Percentiles rank a stretch among this genome's conserved stretches.
Conservation (phyloP, 2,329 filamentous ascomycete species). For the Fusarium miscanthi region DNA sequence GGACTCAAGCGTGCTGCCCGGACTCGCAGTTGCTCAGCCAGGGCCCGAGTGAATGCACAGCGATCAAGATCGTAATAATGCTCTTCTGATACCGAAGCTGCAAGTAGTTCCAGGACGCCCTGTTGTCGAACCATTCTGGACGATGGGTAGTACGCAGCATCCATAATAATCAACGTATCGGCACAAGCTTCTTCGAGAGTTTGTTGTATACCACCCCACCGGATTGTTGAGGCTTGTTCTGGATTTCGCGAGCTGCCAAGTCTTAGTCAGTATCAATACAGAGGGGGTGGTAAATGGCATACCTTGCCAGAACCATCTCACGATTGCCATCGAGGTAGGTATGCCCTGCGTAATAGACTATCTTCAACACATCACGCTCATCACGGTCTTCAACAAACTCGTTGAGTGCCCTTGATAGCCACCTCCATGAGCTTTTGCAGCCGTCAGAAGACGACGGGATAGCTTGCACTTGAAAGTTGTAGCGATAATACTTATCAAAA, state of each 20-base stretch:
- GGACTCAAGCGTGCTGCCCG: constrained; percentile 58
- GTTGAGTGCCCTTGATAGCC: constrained; percentile 63
- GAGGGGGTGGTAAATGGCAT: not conserved
- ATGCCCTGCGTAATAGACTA: constrained; percentile 68
- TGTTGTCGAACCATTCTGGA: constrained; percentile 62
- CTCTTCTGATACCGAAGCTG: constrained; percentile 65
- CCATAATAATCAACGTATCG: constrained; percentile 69
- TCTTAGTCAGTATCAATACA: constrained; percentile 31
- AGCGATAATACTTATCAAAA: constrained; percentile 64
- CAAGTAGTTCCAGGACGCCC: constrained; percentile 67
- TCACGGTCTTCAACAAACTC: constrained; percentile 65
- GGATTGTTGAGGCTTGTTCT: constrained; percentile 59
- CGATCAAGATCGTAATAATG: constrained; percentile 60
- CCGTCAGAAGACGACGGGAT: constrained; percentile 63
- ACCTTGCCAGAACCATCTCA: constrained; percentile 70
- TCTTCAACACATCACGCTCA: constrained; percentile 66
- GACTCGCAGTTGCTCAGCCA: constrained; percentile 62
- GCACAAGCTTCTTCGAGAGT: constrained; percentile 66
- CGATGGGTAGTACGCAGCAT: constrained; percentile 67
- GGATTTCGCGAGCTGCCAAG: constrained; percentile 58
- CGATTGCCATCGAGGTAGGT: constrained; percentile 65
- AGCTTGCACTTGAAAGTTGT: constrained; percentile 58
- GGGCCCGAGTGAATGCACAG: constrained; percentile 62
- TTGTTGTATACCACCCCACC: constrained; percentile 68
- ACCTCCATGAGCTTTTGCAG: constrained; percentile 63